These are phyloP conservation scores for Bacidia rubella DNA, from an alignment of 495 filamentous ascomycete species.

Conservation along the genomic window DNA sequence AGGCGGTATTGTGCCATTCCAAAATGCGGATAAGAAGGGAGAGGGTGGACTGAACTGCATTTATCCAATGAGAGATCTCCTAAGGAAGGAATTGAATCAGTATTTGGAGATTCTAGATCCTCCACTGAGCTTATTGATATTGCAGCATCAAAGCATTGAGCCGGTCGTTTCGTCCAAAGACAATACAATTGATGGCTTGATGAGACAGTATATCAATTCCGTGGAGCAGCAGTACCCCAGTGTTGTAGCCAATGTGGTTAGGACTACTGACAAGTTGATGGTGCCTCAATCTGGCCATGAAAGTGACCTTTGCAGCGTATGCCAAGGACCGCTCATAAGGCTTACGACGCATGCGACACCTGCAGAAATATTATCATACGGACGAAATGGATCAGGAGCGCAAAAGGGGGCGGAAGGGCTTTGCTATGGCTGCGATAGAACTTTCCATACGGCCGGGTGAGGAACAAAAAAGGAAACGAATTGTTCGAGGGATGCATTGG, in stretches of 20 bases:
- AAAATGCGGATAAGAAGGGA: slow-evolving; percentile 57
- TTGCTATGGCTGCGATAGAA: not conserved
- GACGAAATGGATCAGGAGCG: not conserved
- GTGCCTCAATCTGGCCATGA: not conserved
- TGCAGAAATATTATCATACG: not conserved
- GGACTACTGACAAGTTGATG: slow-evolving; percentile 36
- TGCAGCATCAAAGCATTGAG: slow-evolving; percentile 26
- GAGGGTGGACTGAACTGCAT: slow-evolving; percentile 45
- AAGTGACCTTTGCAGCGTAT: not conserved
- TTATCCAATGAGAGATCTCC: slow-evolving; percentile 69
- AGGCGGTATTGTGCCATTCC: slow-evolving; percentile 69
- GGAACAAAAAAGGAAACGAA: too few relatives aligned
- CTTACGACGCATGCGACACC: too few relatives aligned
- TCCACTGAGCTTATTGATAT: slow-evolving; percentile 37
- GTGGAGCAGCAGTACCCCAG: slow-evolving; percentile 82
- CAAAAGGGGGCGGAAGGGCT: not conserved
- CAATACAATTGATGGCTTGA: slow-evolving; percentile 79
- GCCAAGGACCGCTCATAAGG: not conserved
- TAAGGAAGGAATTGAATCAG: slow-evolving; percentile 59
- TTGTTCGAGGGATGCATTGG: too few relatives aligned
- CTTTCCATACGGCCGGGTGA: not conserved
- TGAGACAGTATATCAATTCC: slow-evolving; percentile 74
- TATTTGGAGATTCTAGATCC: slow-evolving; percentile 42
- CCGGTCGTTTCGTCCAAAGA: slow-evolving; percentile 48
- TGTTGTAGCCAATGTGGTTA: slow-evolving; percentile 87